These are phyloP conservation scores for Microcyclosporella mali DNA, from an alignment of 2,329 filamentous ascomycete species.

Conservation along the genomic window DNA sequence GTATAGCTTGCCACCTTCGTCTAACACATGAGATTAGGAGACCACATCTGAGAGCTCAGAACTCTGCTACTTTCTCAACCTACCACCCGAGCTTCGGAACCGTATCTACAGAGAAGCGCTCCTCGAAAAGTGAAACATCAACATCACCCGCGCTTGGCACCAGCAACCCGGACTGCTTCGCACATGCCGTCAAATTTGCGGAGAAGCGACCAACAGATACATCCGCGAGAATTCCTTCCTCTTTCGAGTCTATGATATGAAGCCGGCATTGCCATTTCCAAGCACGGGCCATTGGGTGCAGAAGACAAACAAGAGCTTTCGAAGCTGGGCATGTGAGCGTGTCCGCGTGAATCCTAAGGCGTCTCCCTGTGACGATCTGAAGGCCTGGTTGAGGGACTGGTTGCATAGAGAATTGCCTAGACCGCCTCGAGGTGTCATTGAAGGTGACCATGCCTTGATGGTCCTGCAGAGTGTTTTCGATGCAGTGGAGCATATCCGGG, in stretches of 20 bases:
- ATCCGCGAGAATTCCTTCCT: constrained; percentile 43
- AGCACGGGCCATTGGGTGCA: neutral
- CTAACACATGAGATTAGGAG: too few species aligned
- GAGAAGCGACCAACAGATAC: constrained; percentile 40
- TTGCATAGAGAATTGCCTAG: neutral
- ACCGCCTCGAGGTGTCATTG: too few species aligned
- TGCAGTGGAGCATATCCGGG: too few species aligned
- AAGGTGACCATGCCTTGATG: too few species aligned
- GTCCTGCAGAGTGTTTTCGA: too few species aligned
- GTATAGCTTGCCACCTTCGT: too few species aligned
- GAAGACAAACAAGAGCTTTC: neutral
- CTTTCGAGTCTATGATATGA: neutral
- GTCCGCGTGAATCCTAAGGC: too few species aligned
- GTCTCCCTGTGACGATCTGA: neutral
- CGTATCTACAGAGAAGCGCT: constrained; percentile 40
- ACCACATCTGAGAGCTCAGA: too few species aligned
- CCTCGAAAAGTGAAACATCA: constrained; percentile 18
- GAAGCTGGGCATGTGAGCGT: neutral
- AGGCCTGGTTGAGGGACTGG: neutral
- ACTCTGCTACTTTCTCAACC: constrained; percentile 21
- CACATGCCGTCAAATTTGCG: constrained; percentile 37
- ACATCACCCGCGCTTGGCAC: constrained; percentile 28
- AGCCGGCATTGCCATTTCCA: neutral
- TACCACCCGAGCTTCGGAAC: constrained; percentile 39
- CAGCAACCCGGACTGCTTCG: constrained; percentile 38